A percentile compares a stretch with the other conserved stretches of the same genome.
Conservation (phyloP, 2,329 filamentous ascomycete species). For the Ophiostoma sp. region DNA sequence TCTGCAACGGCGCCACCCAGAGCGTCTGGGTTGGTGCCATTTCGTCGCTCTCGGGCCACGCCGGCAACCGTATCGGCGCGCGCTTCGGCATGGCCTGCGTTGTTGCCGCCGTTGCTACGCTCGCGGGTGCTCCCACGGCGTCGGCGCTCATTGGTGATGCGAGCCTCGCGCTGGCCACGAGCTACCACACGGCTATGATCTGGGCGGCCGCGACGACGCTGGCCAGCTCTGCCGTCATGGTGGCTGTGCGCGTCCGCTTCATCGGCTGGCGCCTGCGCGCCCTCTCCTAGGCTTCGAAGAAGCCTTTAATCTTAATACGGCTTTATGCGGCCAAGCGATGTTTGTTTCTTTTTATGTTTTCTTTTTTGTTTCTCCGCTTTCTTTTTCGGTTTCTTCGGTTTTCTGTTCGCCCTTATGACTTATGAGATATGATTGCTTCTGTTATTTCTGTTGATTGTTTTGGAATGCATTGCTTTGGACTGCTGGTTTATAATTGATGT, state of each 20-base stretch:
- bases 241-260: slow-evolving; percentile 18
- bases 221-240: slow-evolving; percentile 19
- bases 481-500: background rate
- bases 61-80: slow-evolving; percentile 35
- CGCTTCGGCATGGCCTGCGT: slow-evolving; percentile 42
- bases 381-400: background rate
- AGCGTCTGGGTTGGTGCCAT: slow-evolving; percentile 34
- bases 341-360: slow-evolving; percentile 12
- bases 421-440: slow-evolving; percentile 3
- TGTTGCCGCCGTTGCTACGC: slow-evolving; percentile 37
- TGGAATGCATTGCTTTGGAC: background rate
- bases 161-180: slow-evolving; percentile 18
- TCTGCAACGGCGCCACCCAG: slow-evolving; percentile 40
- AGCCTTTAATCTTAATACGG: slow-evolving; percentile 6
- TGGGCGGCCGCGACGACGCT: slow-evolving; percentile 26
- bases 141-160: slow-evolving; percentile 23
- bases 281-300: background rate
- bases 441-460: background rate
- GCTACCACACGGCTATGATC: slow-evolving; percentile 25
- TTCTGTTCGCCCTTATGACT: background rate
- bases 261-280: slow-evolving; percentile 22
- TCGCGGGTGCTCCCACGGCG: slow-evolving; percentile 38
- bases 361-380: background rate
- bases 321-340: slow-evolving; percentile 5
- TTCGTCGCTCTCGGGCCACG: slow-evolving; percentile 34